Conservation (phyloP, 148 eudicot species). For the Cornus florida region DNA sequence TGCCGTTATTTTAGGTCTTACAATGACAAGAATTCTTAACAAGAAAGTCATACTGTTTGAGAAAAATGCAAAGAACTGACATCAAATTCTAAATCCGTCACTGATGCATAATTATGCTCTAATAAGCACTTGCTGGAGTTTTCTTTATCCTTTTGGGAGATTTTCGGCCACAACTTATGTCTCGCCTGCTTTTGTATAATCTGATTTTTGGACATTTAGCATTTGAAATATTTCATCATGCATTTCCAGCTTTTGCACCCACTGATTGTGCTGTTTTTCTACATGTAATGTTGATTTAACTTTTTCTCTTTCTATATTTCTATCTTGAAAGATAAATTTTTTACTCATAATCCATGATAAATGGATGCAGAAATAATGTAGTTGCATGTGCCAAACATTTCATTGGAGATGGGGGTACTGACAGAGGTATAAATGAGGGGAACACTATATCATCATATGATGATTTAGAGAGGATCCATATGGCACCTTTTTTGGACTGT, state of each 20-base stretch:
- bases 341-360: background rate
- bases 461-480: conserved; percentile 72
- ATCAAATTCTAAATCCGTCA: background rate
- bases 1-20: too few species aligned
- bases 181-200: background rate
- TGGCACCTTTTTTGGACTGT: conserved; percentile 86
- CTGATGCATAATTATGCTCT: background rate
- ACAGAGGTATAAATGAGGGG: conserved; percentile 81
- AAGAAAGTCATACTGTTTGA: background rate
- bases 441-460: conserved; percentile 60
- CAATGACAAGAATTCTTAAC: background rate
- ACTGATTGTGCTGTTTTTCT: background rate
- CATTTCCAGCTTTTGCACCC: background rate
- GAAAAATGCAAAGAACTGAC: background rate
- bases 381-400: conserved; percentile 93
- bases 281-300: background rate
- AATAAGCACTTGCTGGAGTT: background rate
- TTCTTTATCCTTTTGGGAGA: background rate
- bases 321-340: background rate
- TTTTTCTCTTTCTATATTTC: background rate
- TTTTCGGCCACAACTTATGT: background rate
- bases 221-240: background rate
- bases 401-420: conserved; percentile 94
- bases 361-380: conserved; percentile 59
- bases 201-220: background rate